Evolutionary conservation across 306 rosid species (phyloP), one percentile per base, ranked within the genome.

Genomic region (Prunus armeniaca): DNA sequence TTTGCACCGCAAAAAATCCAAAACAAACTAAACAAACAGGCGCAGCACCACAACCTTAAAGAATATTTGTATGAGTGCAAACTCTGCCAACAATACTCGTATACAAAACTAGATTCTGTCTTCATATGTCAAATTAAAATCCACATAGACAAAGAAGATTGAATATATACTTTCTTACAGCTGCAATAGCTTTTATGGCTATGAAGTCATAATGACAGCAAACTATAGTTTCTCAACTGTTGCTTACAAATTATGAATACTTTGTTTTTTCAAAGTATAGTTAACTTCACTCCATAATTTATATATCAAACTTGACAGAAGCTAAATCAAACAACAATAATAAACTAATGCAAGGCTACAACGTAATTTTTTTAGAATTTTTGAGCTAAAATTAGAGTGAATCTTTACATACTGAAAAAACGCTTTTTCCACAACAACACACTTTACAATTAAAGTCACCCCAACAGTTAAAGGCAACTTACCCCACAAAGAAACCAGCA

Each of bases 401-500:
- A 24, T 27, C n/a, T 7, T 27, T 74, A 74, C 18, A 28, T 45
- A 18, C 15, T 62, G 60, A 22, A 46, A 63, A 28, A 30, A 30
- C 19, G 24, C 20, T 47, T 25, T 22, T 11, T 18, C 34, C 65
- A 12, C 30, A 30, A 28, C 30, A 28, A 43, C 30, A 20, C 50
- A 64, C 56, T 19, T 5, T 49, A 50, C 19, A 50, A 67, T 25
- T 38, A 9, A 41, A 38, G 54, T 51, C 43, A 13, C 72, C 24
- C 72, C 24, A 54, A 43, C 4, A 56, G 4, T 2, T n/a, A 43
- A 60, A 15, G 32, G n/a, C 64, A 65, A 71, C 85, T 75, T 75
- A 85, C 88, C 88, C 85, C 17, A 85, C 73, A 9, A 85, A 71
- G 78, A 85, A 81, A 75, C 88, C 88, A 30, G 63, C 77, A 34